These are phyloP conservation scores for Fusarium longipes DNA, from an alignment of 2,329 filamentous ascomycete species.

Conservation along the genomic window DNA sequence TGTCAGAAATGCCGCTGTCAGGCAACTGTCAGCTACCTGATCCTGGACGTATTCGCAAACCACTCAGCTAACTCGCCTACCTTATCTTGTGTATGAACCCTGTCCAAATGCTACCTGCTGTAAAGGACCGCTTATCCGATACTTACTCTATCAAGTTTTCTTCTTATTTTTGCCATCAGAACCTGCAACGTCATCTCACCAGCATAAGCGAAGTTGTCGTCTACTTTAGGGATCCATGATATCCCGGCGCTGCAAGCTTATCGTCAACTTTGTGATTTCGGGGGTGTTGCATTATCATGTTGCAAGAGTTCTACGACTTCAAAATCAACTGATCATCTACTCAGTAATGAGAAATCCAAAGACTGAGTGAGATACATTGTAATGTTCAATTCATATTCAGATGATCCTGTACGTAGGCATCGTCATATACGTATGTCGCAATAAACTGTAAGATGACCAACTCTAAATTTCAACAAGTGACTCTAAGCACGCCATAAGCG, in stretches of 20 bases:
- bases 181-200: constrained; percentile 31
- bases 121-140: constrained; percentile 30
- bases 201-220: constrained; percentile 23
- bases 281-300: constrained; percentile 33
- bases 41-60: constrained; percentile 28
- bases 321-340: constrained; percentile 21
- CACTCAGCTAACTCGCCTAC: constrained; percentile 18
- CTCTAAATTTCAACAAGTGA: neutral
- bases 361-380: neutral
- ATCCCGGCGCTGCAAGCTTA: constrained; percentile 33
- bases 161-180: constrained; percentile 40
- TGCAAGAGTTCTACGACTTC: constrained; percentile 22
- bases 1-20: constrained; percentile 6
- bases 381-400: too few species aligned
- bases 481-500: constrained; percentile 25
- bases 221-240: constrained; percentile 12
- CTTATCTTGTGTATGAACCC: constrained; percentile 14
- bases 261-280: constrained; percentile 31
- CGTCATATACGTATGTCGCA: neutral
- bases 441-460: neutral
- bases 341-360: constrained; percentile 8
- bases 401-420: too few species aligned
- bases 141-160: constrained; percentile 29
- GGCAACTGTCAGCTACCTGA: constrained; percentile 12
- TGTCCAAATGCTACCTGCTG: constrained; percentile 29